Base-by-base conservation (phyloP, 257 asterid genomes). In the Solanum bukasovii region DNA sequence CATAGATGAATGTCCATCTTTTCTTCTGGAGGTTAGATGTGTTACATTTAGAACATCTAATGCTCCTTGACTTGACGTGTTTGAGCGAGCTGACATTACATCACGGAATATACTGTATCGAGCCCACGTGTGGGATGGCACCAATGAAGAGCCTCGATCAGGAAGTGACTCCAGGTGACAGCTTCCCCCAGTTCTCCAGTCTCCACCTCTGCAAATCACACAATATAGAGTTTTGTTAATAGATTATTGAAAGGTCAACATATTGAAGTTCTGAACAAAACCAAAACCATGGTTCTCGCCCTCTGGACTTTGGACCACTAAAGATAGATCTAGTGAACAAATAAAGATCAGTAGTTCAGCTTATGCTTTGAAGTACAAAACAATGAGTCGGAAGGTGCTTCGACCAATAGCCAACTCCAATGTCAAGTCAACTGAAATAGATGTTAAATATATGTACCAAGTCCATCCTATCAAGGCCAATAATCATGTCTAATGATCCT, bases 1-100 rank as follows among this genome's bases (percentile, higher is more conserved):
- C 86, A 95, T 25, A n/a, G 99, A 96, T 12, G 98, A 92, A 87
- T 95, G 99, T 49, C 98, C 99, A 40, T 96, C 99, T 90, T 95
- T 96, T 86, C 98, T 91, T 89, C 95, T 93, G 9, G 98, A 90
- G 5, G 96, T 90, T 96, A 96, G 94, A 34, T 89, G 93, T 49
- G 98, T 95, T 81, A 96, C 85, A 20, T 96, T 93, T 20, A 96
- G 89, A 46, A 95, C 89, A 11, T 91, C 90, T 49, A 95, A 78
- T 9, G 88, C 83, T 88, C 89, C 90, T 21, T 46, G 40, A 59
- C 83, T 42, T 44, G 95, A 91, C 56, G 21, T 4, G 87, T 92
- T 93, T 23, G 91, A 6, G 81, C 86, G 90, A 83, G 88, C 81
- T 7, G 90, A 84, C 9, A 93, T 42, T 6, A 94, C 84, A 82